Evolutionary conservation across 2,329 filamentous ascomycete species (phyloP), one percentile per base, ranked within the genome.

Genomic region (Pseudomassariella vexata): DNA sequence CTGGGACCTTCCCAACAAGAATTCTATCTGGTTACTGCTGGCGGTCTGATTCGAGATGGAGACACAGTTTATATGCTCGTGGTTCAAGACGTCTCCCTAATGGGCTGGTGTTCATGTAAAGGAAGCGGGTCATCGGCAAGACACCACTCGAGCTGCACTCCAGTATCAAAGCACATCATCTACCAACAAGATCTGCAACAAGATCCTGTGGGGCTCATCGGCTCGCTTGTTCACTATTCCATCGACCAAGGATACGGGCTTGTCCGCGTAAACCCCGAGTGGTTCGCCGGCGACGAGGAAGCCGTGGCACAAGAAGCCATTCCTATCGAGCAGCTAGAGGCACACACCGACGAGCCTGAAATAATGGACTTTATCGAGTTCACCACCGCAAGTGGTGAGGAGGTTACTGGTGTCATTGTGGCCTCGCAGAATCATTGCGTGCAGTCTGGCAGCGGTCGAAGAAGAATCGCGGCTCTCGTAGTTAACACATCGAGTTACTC

Each of bases 291-390:
- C 14, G 28, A 38, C 25, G 28, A 38, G 20, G 35, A 37, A 25
- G 31, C 26, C 16, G 19, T 37, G 7, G 17, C 14, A 11, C 19
- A 37, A 19, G 21, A 14, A n/a, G 35, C 35, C n/a, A 22, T 40
- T 5, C 29, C 32, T 7, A 17, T 40, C 24, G 35, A 32, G 7
- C n/a, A 24, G 8, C 22, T 40, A 15, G 24, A 30, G 19, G 9
- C 19, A 10, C 26, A 26, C 19, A 17, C 38, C 21, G 38, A 40
- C 32, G 24, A 32, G 21, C 35, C 38, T 9, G 19, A 35, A 18
- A 20, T 40, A 19, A 40, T 35, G 32, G 35, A 38, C 21, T 32
- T 40, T 28, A 32, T 40, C 22, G 38, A 40, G 23, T 40, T 40
- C 19, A 19, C 32, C 11, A 40, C 35, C 5, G 24, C 32, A 3